Evolutionary conservation across 2,329 filamentous ascomycete species (phyloP).

Genomic region (Fusarium sulawesiense): DNA sequence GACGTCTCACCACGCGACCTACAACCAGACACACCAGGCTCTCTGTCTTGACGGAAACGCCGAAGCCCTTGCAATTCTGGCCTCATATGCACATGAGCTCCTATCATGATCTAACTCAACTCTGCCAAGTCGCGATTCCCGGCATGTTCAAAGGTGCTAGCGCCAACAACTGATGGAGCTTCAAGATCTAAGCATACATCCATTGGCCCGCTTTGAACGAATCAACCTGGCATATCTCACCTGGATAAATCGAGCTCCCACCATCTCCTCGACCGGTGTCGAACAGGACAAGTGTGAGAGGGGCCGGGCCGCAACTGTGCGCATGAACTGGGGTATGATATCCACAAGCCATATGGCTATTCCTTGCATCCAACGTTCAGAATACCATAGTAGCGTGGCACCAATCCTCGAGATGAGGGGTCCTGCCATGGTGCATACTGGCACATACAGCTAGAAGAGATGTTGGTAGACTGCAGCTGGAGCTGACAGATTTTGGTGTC

Average conservation of each 20-base stretch:
- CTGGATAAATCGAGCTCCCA: constrained; percentile 3
- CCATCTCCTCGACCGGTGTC: constrained; percentile 24
- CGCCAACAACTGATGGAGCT: constrained; percentile 37
- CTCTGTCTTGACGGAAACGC: not conserved
- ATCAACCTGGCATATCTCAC: constrained; percentile 11
- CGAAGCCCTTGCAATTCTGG: constrained; percentile 23
- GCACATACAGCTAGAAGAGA: constrained; percentile 2
- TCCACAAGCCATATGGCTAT: not conserved
- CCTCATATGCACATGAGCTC: constrained; percentile 21
- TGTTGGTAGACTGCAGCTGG: constrained; percentile 18
- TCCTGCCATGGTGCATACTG: constrained; percentile 5
- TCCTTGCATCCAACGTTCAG: constrained; percentile 9
- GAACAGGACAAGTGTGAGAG: constrained; percentile 17
- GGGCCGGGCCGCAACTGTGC: constrained; percentile 22
- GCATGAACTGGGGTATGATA: constrained; percentile 30
- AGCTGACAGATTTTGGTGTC: constrained; percentile 30
- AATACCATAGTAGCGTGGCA: constrained; percentile 26
- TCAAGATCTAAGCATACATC: constrained; percentile 10
- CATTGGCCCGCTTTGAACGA: constrained; percentile 27
- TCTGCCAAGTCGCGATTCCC: constrained; percentile 16
- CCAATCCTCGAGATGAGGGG: constrained; percentile 12
- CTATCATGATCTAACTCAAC: not conserved
- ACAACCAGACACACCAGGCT: not conserved
- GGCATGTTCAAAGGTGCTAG: constrained; percentile 21
- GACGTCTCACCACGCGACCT: constrained; percentile 8